Conservation (phyloP, 257 asterid genomes). For the Ajuga chamaepitys region DNA sequence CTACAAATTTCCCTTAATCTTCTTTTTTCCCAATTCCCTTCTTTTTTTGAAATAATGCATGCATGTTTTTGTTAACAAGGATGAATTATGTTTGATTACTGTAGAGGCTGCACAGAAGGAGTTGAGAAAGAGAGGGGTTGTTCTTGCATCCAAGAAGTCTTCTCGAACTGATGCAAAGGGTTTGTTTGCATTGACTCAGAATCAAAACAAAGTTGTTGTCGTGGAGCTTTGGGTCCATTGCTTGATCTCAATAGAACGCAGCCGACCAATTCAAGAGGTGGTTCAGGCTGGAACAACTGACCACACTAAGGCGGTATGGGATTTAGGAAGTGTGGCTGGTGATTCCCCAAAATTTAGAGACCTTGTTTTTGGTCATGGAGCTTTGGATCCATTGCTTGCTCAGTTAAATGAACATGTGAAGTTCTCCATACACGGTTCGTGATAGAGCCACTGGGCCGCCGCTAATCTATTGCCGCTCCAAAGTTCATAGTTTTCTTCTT, state of each 20-base stretch:
- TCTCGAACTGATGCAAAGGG: conserved; percentile 88
- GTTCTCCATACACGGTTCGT: conserved; percentile 80
- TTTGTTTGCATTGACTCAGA: conserved; percentile 79
- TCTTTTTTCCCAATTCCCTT: not conserved
- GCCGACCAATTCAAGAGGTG: conserved; percentile 85
- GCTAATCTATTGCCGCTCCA: too few relatives aligned
- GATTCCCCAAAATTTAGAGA: conserved; percentile 90
- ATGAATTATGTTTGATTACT: conserved; percentile 17
- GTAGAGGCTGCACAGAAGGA: conserved; percentile 95
- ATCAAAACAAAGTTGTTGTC: conserved; percentile 59
- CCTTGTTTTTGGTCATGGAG: conserved; percentile 75
- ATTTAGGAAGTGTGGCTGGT: conserved; percentile 90
- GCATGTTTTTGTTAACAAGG: not conserved
- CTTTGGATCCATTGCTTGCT: conserved; percentile 60
- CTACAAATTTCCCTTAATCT: conserved; percentile 6
- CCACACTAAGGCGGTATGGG: conserved; percentile 91
- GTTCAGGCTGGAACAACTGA: conserved; percentile 86
- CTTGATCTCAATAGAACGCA: too few relatives aligned
- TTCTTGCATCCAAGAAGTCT: conserved; percentile 88
- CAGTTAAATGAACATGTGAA: conserved; percentile 78
- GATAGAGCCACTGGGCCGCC: conserved; percentile 93
- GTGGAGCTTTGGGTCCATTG: too few relatives aligned
- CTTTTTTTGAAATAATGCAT: not conserved
- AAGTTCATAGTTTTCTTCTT: too few relatives aligned
- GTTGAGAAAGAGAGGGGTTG: conserved; percentile 88